Evolutionary conservation across 2,329 filamentous ascomycete genomes (phyloP), one percentile per base, ranked within the genome.

Genomic region (Fusarium devonianum): DNA sequence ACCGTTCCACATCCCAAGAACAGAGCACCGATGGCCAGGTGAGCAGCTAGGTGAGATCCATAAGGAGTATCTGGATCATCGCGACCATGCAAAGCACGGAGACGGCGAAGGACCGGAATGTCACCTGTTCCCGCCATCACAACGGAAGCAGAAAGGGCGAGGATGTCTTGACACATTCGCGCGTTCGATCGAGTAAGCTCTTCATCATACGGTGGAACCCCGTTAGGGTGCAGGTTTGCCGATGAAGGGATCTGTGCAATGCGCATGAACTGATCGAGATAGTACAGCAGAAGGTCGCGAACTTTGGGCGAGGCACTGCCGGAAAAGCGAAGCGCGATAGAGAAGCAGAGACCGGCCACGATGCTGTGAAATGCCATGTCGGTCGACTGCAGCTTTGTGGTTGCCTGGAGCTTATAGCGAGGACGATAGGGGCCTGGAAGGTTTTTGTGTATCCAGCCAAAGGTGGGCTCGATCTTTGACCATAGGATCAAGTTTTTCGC

Each of bases 41-140:
- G 94, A 7, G 90, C 86, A 5, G 94, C 94, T 62, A 99, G 83
- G 67, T 99, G 93, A 44, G 91, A 96, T 34, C 94, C 94, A 66
- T 97, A 99, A 0, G 92, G 88, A 0, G 88, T 93, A 26, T 94
- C 90, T 1, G 82, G 76, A 49, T 96, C 89, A 42, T 92, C 86
- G 12, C 92, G 86, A 16, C 92, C 93, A 69, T 99, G 95, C 28
- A 99, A 82, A 12, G 89, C 85, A 12, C 94, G 88, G 22, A 99
- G 79, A 11, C 93, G 87, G 16, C 94, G 87, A 63, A 97, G 88
- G 2, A 96, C 86, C 2, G 83, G 75, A 14, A 99, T 76, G 67
- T 99, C 95, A 28, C 95, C 94, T 0, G 92, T 96, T 19, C 94
- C 94, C 5, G 95, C 92, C 93, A 97, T 97, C 40, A 97, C 90